Base-by-base conservation (phyloP, 352 stramenopile species). In the Phytopythium cucurbitacearum region DNA sequence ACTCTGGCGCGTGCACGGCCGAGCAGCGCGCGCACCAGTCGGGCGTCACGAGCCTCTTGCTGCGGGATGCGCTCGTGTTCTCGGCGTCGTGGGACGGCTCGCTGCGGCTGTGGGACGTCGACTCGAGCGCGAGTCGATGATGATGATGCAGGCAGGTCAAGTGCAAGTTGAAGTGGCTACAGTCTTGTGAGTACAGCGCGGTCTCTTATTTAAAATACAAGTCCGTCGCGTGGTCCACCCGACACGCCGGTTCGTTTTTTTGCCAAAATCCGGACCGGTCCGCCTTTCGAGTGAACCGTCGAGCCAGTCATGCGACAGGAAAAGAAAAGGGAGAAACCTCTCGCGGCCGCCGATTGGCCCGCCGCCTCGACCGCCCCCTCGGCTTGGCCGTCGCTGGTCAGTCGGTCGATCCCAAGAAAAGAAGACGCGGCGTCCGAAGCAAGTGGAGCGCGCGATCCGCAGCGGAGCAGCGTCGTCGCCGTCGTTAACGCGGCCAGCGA, bases 71-170 rank as follows among this genome's bases (percentile, higher is more conserved):
- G 33, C 57, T 77, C 34, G 74, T 93, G 43, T 84, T 82, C 60
- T 90, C 83, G 37, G 68, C 69, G 11, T 86, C 80, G 4, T 93
- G 80, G 80, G 83, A 94, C 56, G 83, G 83, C 48, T 73, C 76
- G 13, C 59, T 91, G 15, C 74, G 79, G 1, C 57, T 90, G 2
- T 91, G 75, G 74, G 77, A 88, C 56, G 63, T 91, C 42, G 78
- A 89, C 21, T 28, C 21, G 21, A 28, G 21, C 21, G 21, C 3
- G 21, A 28, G 21, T 28, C 21, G 21, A 28, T 28, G 21, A 28
- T 28, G 21, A 28, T 28, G 21, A 28, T 28, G 21, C 21, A 28
- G 21, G 21, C 21, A 28, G 21, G 21, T 28, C 21, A 28, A 40
- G 42, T 0, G 13, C 50, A n/a, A 47, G 38, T 41, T 51, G 33